Evolutionary conservation across 2,329 filamentous ascomycete species (phyloP).

Genomic region (Neurospora sp.): DNA sequence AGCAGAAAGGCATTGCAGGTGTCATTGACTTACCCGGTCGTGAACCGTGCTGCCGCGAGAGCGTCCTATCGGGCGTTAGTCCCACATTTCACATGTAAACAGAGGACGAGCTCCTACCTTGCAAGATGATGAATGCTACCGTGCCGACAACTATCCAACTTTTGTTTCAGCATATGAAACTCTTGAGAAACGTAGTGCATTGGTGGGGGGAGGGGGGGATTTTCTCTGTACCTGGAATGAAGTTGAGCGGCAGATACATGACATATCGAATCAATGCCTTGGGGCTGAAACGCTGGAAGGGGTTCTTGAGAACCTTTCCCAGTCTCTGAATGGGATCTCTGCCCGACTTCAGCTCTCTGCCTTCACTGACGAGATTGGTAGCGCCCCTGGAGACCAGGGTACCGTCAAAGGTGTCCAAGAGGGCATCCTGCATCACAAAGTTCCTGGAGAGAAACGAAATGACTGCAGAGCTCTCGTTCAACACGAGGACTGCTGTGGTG

Average conservation of each 20-base stretch:
- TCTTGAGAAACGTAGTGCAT: neutral
- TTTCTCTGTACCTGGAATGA: slow-evolving; percentile 53
- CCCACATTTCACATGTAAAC: neutral
- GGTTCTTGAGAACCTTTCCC: slow-evolving; percentile 46
- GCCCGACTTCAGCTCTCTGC: slow-evolving; percentile 61
- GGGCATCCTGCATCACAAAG: slow-evolving; percentile 70
- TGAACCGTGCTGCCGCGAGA: slow-evolving; percentile 40
- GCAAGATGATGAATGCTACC: slow-evolving; percentile 65
- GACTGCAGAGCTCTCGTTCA: slow-evolving; percentile 51
- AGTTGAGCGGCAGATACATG: slow-evolving; percentile 83
- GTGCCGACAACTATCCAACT: slow-evolving; percentile 62
- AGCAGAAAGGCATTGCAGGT: neutral
- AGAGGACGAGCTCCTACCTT: slow-evolving; percentile 38
- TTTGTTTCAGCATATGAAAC: slow-evolving; percentile 1
- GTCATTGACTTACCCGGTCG: slow-evolving; percentile 35
- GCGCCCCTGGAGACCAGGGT: slow-evolving; percentile 44
- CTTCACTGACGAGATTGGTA: slow-evolving; percentile 56
- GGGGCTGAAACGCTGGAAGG: slow-evolving; percentile 46
- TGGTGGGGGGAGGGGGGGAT: neutral
- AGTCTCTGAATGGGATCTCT: slow-evolving; percentile 45
- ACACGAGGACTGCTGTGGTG: slow-evolving; percentile 58
- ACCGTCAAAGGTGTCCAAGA: slow-evolving; percentile 85
- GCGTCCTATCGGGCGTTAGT: slow-evolving; percentile 28
- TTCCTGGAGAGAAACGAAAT: slow-evolving; percentile 50
- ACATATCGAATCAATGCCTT: slow-evolving; percentile 65